These are phyloP conservation scores for Meripilus lineatus DNA, from an alignment of 1,284 basidiomycete genomes.

Conservation along the genomic window DNA sequence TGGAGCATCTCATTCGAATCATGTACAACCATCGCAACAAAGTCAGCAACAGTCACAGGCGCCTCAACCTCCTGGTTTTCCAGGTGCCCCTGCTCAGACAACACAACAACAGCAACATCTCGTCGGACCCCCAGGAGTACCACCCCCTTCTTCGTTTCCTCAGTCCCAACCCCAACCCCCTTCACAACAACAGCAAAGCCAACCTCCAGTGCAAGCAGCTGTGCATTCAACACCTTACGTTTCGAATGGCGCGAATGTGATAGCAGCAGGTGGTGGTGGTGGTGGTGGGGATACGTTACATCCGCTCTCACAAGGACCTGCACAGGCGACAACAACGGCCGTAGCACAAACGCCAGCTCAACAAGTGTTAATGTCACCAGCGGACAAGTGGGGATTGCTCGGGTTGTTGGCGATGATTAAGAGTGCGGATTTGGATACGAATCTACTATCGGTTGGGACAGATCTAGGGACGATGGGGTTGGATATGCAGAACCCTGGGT, in stretches of 20 bases:
- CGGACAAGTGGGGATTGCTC: conserved; percentile 92
- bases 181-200: conserved; percentile 26
- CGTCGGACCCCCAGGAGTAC: conserved; percentile 51
- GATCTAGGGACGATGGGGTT: conserved; percentile 92
- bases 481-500: conserved; percentile 85
- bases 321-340: conserved; percentile 20
- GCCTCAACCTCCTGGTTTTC: too few species aligned
- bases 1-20: conserved; percentile 32
- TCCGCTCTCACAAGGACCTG: conserved; percentile 22
- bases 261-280: conserved; percentile 26
- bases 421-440: conserved; percentile 84
- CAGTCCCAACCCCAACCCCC: conserved; percentile 27
- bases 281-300: conserved; percentile 26
- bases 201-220: conserved; percentile 10
- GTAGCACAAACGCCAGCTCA: conserved; percentile 86
- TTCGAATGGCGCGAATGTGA: conserved; percentile 30
- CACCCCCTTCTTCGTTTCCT: conserved; percentile 34
- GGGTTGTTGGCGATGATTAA: conserved; percentile 91
- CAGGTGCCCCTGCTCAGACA: too few species aligned
- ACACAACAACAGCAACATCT: conserved; percentile 31
- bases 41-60: too few species aligned
- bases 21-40: conserved; percentile 26
- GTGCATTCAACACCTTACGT: conserved; percentile 27
- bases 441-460: conserved; percentile 84
- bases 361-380: conserved; percentile 90